Conservation (phyloP, 495 filamentous ascomycete genomes). For the Xylaria castorea region DNA sequence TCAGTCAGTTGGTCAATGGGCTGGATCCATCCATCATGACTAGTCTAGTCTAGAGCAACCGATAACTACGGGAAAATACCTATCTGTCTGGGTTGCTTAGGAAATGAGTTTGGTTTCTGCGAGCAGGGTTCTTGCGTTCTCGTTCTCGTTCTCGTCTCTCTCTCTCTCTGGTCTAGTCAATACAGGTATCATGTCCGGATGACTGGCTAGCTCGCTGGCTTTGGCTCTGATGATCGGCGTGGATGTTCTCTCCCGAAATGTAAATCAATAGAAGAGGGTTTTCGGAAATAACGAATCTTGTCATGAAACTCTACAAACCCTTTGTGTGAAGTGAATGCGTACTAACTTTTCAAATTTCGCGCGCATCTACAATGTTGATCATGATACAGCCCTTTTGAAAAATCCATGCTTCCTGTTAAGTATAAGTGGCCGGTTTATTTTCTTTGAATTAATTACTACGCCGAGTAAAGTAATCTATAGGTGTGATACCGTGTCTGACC, state of each 20-base stretch:
- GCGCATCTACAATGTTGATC: no score
- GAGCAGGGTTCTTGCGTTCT: constrained; percentile 19
- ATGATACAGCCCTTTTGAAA: no score
- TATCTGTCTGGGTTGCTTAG: background rate
- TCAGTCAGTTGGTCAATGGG: background rate
- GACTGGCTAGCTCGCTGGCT: background rate
- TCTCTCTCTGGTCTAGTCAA: background rate
- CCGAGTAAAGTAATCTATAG: background rate
- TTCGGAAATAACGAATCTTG: background rate
- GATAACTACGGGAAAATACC: background rate
- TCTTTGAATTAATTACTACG: background rate
- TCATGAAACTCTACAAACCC: background rate
- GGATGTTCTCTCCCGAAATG: background rate
- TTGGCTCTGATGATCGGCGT: background rate
- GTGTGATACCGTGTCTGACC: background rate
- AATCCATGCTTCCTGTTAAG: no score
- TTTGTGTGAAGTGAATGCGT: no score
- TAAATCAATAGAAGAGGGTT: constrained; percentile 19
- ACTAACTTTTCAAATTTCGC: background rate
- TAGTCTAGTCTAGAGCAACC: background rate
- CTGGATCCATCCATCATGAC: constrained; percentile 4
- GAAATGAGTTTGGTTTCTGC: constrained; percentile 4
- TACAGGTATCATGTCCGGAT: no score
- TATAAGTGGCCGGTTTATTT: background rate
- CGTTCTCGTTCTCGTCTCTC: background rate